A percentile compares a stretch with the other conserved stretches of the same genome.
phyloP scores from a whole-genome alignment of 2,329 filamentous ascomycete genomes.

The Fusarium piperis region DNA sequence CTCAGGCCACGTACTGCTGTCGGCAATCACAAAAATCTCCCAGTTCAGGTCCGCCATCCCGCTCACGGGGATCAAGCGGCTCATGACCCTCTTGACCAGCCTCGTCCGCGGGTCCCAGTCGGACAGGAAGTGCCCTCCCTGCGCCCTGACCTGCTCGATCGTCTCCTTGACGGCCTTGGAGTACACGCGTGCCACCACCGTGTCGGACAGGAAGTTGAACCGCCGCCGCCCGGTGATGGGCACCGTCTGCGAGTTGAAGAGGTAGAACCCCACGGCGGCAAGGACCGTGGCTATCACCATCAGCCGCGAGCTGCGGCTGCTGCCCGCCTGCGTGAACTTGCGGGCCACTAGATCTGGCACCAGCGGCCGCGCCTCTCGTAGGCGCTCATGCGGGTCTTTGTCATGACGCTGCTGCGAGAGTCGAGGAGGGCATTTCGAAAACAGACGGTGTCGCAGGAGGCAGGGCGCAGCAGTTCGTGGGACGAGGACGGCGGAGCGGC shows the following conservation, averaged over 20 bases:
- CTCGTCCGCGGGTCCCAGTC: constrained; percentile 65
- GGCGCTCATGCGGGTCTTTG: constrained; percentile 39
- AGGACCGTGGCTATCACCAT: constrained; percentile 53
- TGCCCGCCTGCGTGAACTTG: constrained; percentile 42
- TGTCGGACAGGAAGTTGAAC: constrained; percentile 73
- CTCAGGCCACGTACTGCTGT: constrained; percentile 54
- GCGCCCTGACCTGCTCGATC: constrained; percentile 62
- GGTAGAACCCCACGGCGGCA: constrained; percentile 68
- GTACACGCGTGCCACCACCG: constrained; percentile 60
- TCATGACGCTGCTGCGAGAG: constrained; percentile 31
- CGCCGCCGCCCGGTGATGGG: constrained; percentile 76
- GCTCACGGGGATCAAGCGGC: constrained; percentile 72
- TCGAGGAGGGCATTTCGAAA: constrained; percentile 36
- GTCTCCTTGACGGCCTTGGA: constrained; percentile 49
- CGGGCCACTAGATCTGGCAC: constrained; percentile 41
- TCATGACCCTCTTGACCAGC: constrained; percentile 72
- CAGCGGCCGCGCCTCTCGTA: constrained; percentile 47
- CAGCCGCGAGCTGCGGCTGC: constrained; percentile 45
- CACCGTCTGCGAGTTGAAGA: constrained; percentile 75
- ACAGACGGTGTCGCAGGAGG: constrained; percentile 21
- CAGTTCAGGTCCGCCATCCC: constrained; percentile 69
- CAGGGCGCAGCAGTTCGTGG: constrained; percentile 7
- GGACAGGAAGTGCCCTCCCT: constrained; percentile 65
- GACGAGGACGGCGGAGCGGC: constrained; percentile 3
- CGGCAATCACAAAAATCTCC: constrained; percentile 81